Evolutionary conservation across 2,329 filamentous ascomycete species (phyloP).

Genomic region (Monosporascus sp.): DNA sequence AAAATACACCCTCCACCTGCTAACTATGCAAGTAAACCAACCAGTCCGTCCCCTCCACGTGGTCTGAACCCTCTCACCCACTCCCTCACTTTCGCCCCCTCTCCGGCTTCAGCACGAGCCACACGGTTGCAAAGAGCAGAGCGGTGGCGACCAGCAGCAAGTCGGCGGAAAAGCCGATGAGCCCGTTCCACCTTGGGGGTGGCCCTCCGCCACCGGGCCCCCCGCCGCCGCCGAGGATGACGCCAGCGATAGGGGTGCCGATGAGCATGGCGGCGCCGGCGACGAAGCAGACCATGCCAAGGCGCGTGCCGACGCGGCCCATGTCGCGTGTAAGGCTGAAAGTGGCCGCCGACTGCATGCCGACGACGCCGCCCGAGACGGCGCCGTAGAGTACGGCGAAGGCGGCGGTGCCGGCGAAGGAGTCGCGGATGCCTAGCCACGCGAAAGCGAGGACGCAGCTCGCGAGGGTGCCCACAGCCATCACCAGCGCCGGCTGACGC

Average conservation of each 20-base stretch:
- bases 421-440: constrained; percentile 32
- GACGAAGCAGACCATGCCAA: constrained; percentile 29
- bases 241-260: constrained; percentile 38
- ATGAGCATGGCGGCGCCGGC: constrained; percentile 43
- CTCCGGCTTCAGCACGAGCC: not conserved
- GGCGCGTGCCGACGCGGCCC: constrained; percentile 27
- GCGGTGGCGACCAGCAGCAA: not conserved
- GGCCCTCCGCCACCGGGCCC: not conserved
- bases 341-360: constrained; percentile 36
- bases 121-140: not conserved
- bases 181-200: not conserved
- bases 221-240: not conserved
- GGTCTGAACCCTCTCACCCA: not conserved
- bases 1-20: no score
- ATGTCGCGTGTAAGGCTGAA: constrained; percentile 32
- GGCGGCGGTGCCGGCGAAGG: constrained; percentile 31
- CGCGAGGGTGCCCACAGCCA: constrained; percentile 23
- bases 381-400: constrained; percentile 41
- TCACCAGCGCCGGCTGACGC: constrained; percentile 35
- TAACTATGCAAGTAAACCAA: no score
- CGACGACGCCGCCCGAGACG: constrained; percentile 39
- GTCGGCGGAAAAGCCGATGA: not conserved
- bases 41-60: no score
- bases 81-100: not conserved
- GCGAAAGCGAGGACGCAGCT: constrained; percentile 33